A percentile compares a stretch with the other conserved stretches of the same genome.
These are phyloP conservation scores for Schizochytrium sp. DNA, from an alignment of 108 stramenopile species.

Conservation along the genomic window DNA sequence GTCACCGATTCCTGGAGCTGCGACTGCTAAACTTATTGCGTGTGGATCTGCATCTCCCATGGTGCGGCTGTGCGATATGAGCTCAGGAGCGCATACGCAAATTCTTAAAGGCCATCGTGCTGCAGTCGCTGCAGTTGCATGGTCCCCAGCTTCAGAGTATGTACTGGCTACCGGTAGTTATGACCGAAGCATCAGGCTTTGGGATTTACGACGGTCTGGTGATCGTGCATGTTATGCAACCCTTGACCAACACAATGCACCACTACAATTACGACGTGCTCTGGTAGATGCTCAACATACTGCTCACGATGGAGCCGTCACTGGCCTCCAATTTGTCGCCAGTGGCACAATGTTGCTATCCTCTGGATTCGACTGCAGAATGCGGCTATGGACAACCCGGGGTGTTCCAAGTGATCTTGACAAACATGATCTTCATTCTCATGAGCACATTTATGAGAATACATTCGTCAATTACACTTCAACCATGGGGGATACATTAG, in stretches of 20 bases:
- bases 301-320: conserved; percentile 49
- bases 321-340: conserved; percentile 14
- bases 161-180: conserved; percentile 38
- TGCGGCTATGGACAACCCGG: conserved; percentile 21
- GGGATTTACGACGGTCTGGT: conserved; percentile 46
- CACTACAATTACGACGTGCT: background rate
- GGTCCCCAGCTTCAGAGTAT: conserved; percentile 54
- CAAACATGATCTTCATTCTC: background rate
- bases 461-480: conserved; percentile 43
- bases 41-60: conserved; percentile 1
- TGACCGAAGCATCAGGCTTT: conserved; percentile 19
- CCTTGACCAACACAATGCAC: conserved; percentile 22
- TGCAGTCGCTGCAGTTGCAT: background rate
- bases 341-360: background rate
- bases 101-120: conserved; percentile 46
- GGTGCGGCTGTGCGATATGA: conserved; percentile 38
- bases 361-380: background rate
- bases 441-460: conserved; percentile 23
- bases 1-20: conserved; percentile 18
- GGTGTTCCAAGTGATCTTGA: background rate
- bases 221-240: conserved; percentile 38
- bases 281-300: conserved; percentile 17
- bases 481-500: background rate
- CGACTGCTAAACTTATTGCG: conserved; percentile 12
- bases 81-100: conserved; percentile 8